A percentile compares a stretch with the other conserved stretches of the same genome.
Conservation (phyloP, 768 basidiomycete species). For the Tylopilus sp. region DNA sequence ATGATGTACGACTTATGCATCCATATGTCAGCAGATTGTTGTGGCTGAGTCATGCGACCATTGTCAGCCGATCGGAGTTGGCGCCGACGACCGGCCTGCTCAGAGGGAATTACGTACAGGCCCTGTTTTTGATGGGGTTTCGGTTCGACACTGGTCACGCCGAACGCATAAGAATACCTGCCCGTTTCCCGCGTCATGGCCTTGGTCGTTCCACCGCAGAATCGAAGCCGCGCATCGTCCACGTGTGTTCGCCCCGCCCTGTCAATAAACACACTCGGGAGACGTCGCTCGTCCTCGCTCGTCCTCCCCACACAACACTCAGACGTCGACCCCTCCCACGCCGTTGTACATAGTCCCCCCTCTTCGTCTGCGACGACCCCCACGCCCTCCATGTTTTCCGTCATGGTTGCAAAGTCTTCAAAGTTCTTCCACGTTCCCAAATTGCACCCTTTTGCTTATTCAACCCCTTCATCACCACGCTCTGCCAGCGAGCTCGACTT, state of each 20-base stretch:
- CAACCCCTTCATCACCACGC: conserved; percentile 46
- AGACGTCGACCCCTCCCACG: conserved; percentile 6
- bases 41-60: conserved; percentile 14
- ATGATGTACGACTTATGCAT: not conserved
- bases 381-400: conserved; percentile 47
- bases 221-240: conserved; percentile 57
- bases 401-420: conserved; percentile 49
- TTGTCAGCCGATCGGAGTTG: not conserved
- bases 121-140: conserved; percentile 20
- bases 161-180: conserved; percentile 1
- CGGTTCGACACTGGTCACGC: not conserved
- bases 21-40: not conserved
- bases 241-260: conserved; percentile 52
- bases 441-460: conserved; percentile 38
- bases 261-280: conserved; percentile 51
- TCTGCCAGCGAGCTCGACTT: conserved; percentile 39
- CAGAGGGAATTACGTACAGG: conserved; percentile 19
- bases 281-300: conserved; percentile 50
- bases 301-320: conserved; percentile 32
- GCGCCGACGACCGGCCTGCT: conserved; percentile 17
- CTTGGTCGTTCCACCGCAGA: conserved; percentile 38
- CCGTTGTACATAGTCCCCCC: not conserved
- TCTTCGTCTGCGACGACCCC: conserved; percentile 12
- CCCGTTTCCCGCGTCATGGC: conserved; percentile 19
- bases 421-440: conserved; percentile 49